A percentile compares a stretch with the other conserved stretches of the same genome.
phyloP scores from a whole-genome alignment of 495 filamentous ascomycete genomes.

The Tuber umbilicatum region DNA sequence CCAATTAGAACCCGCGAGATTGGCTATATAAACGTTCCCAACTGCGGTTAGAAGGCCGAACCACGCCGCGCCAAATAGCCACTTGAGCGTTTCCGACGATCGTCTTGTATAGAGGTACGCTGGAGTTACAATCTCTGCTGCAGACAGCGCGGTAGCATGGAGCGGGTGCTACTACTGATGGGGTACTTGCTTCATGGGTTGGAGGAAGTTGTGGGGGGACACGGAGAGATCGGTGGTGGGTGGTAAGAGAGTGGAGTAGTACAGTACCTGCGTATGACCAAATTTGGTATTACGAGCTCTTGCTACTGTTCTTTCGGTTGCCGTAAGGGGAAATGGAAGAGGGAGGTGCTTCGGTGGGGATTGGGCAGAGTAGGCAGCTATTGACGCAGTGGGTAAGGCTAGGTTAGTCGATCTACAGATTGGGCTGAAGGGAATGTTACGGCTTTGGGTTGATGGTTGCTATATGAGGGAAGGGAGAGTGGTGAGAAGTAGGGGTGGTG shows the following conservation, averaged over 20 bases:
- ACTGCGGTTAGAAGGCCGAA: no score
- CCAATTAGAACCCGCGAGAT: no score
- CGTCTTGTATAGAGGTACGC: background rate
- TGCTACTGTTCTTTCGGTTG: background rate
- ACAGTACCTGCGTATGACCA: background rate
- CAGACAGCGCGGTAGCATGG: background rate
- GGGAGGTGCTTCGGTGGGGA: background rate
- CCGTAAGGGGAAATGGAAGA: background rate
- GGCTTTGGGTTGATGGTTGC: background rate
- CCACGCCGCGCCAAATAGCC: no score
- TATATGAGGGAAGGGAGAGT: background rate
- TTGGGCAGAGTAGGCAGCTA: background rate
- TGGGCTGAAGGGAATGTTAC: background rate
- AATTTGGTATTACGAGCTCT: background rate
- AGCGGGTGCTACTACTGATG: background rate
- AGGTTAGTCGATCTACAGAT: background rate
- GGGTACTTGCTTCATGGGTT: background rate
- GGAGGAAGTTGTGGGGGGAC: background rate
- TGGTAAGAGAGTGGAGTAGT: background rate
- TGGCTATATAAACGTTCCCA: no score
- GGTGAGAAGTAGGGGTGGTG: background rate
- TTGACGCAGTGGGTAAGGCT: background rate
- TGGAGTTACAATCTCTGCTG: background rate
- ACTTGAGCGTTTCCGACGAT: background rate
- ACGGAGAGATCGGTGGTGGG: background rate